Conservation (phyloP, 495 filamentous ascomycete genomes). For the Penicillium paradoxum region DNA sequence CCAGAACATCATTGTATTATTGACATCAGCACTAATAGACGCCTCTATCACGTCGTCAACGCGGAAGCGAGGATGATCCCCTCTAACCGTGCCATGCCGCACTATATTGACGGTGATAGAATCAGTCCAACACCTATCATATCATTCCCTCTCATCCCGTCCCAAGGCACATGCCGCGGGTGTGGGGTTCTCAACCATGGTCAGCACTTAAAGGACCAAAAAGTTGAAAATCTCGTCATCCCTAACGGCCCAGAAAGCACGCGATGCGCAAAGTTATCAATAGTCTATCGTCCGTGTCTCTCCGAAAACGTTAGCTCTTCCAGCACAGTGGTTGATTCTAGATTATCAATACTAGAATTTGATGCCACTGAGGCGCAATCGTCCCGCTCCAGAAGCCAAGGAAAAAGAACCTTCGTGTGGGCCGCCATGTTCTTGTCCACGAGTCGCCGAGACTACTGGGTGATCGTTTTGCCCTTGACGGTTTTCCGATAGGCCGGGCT, state of each 20-base stretch:
- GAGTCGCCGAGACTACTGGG: neutral
- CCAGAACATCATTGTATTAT: neutral
- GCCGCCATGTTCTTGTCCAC: neutral
- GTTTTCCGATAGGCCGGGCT: slow-evolving; percentile 1
- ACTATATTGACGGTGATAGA: neutral
- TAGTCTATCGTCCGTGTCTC: neutral
- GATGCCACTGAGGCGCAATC: neutral
- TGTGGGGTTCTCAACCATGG: neutral
- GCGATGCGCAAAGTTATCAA: neutral
- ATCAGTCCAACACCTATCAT: slow-evolving; percentile 12
- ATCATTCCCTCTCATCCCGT: slow-evolving; percentile 9
- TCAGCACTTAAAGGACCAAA: neutral
- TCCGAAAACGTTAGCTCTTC: neutral
- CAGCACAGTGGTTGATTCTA: neutral
- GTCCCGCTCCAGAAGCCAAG: neutral
- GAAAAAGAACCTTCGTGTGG: neutral
- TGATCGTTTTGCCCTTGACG: neutral
- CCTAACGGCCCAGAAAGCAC: neutral
- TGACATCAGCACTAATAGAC: neutral
- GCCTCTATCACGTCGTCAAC: slow-evolving; percentile 6
- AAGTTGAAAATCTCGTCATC: neutral
- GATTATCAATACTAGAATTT: neutral
- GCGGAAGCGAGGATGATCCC: slow-evolving; percentile 9
- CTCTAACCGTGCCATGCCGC: slow-evolving; percentile 5
- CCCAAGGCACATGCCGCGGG: slow-evolving; percentile 2